Base-by-base conservation (phyloP, 352 stramenopile species). In the Phytophthora citrophthora region DNA sequence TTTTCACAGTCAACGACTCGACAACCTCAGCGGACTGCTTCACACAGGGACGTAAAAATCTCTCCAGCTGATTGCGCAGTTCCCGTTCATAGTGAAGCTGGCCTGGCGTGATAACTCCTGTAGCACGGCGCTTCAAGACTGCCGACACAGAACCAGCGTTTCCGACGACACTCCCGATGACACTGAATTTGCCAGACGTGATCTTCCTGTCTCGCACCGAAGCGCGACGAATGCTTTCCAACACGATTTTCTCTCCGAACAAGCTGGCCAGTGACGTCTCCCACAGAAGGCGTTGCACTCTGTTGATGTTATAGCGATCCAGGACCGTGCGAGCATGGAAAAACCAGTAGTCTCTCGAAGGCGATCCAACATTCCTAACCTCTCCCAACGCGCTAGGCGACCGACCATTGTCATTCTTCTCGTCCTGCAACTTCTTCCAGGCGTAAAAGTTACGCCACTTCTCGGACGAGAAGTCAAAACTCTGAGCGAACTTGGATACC, bases 391-490 rank as follows among this genome's bases (percentile, higher is more conserved):
- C 71, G 9, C 53, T 76, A 1, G 67, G 64, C 5, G 79, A 78
- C 5, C 79, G 62, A 3, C 58, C 60, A 26, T 18, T 38, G 38
- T 73, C 56, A 20, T 81, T 70, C 47, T 61, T 68, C 43, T 81
- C 61, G 20, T 88, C 64, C 41, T 85, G 66, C 26, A 61, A 54
- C 43, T 84, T 71, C 26, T 74, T 67, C 81, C 79, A 91, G 15
- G 73, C 47, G 68, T 96, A 96, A 45, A 91, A 96, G 9, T 68
- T 84, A 31, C 60, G 68, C 88, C 88, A 96, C 64, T 85, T 86
- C 1, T 94, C 79, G 12, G 81, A 89, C 46, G 88, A 91, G 45
- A 92, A 96, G 49, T 96, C 88, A 52, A 96, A 96, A 69, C 84
- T 94, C 57, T 91, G 81, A 5, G 82, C 86, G 47, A 96, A 96